Base-by-base conservation (phyloP, 176 grass and related monocot genomes). In the Oryza glumipatula region DNA sequence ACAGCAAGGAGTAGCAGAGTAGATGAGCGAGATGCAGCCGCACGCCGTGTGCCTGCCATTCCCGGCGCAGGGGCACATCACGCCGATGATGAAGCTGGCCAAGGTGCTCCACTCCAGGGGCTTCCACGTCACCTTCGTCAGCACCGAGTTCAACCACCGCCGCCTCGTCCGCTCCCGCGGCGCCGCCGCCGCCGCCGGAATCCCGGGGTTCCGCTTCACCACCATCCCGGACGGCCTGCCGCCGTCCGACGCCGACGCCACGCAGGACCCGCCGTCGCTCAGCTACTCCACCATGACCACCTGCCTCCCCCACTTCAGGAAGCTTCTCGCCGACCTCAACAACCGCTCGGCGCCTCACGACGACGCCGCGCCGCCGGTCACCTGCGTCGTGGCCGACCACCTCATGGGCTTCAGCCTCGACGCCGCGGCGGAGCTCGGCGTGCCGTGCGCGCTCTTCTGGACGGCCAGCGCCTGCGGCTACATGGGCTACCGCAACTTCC, bases 101-200 rank as follows among this genome's bases (percentile, higher is more conserved):
- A 39, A 39, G 38, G 7, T 39, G 9, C 47, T 49, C 47, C 47
- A 49, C 47, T 11, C 3, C 47, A 78, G 38, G 74, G 86, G 82
- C 24, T 88, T 88, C 70, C 51, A 68, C 79, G 17, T 91, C 80
- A 94, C 89, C 71, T 94, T 94, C 81, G 83, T 94, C 87, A 87
- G 85, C 92, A 86, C 84, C 26, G 80, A 92, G 76, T 87, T 82
- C 77, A 92, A 89, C 82, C 89, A 89, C 80, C 65, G 52, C 15
- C 72, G 76, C 14, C 73, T 84, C 48, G 13, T 70, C 60, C 71
- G 49, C 6, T 14, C 43, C 23, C 46, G 72, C 9, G 64, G 33
- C 24, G 0, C 51, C 1, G 26, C 1, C 28, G 76, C 44, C 38
- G 16, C 68, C 2, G 39, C 64, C 3, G 70, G 60, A n/a, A 64